A percentile compares a stretch with the other conserved stretches of the same genome.
phyloP scores from a whole-genome alignment of 768 basidiomycete genomes.

The Amanita jacksonii region DNA sequence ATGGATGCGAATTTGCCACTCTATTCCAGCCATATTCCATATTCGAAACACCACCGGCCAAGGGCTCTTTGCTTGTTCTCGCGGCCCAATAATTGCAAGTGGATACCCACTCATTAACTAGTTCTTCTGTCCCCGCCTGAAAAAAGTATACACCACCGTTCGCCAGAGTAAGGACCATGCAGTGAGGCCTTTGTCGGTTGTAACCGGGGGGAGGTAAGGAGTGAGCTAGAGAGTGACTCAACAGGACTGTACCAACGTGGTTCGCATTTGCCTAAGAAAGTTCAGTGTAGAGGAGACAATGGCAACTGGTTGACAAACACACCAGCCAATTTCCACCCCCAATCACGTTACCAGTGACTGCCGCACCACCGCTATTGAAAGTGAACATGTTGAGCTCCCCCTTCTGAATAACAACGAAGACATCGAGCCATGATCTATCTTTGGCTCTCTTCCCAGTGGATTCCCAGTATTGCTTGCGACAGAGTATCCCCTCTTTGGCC shows the following conservation, averaged over 20 bases:
- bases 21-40: conserved; percentile 99
- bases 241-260: conserved; percentile 69
- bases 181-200: conserved; percentile 82
- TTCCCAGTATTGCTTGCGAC: conserved; percentile 94
- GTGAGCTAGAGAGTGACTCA: conserved; percentile 85
- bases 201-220: conserved; percentile 88
- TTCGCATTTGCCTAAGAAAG: conserved; percentile 71
- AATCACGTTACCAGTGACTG: conserved; percentile 47
- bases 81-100: conserved; percentile 99
- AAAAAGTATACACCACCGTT: conserved; percentile 94
- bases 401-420: conserved; percentile 92
- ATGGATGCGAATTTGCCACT: conserved; percentile 43
- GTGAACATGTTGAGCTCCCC: conserved; percentile 95
- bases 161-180: conserved; percentile 87
- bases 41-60: conserved; percentile 94
- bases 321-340: conserved; percentile 99
- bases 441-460: conserved; percentile 71
- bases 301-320: conserved; percentile 23
- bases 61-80: conserved; percentile 87
- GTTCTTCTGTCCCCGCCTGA: conserved; percentile 96
- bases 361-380: conserved; percentile 72
- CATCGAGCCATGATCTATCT: conserved; percentile 88
- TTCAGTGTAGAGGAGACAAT: conserved; percentile 5
- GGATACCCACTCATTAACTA: conserved; percentile 98
- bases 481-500: conserved; percentile 98